Base-by-base conservation (phyloP, 108 stramenopile species). In the Seminavis robusta region DNA sequence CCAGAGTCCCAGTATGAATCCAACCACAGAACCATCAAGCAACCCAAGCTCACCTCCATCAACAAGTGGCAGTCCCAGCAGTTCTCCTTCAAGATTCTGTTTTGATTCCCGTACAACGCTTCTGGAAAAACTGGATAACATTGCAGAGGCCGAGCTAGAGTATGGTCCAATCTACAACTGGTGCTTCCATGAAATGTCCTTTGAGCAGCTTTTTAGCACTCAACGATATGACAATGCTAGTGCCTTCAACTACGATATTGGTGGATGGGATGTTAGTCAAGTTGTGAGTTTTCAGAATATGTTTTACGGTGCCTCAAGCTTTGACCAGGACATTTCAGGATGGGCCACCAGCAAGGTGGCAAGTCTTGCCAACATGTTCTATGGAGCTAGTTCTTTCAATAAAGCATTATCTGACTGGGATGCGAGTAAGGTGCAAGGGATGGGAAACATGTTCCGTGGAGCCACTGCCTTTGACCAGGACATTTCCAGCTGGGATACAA, bases 331-430 rank as follows among this genome's bases (percentile, higher is more conserved):
- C 41, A 61, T 69, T 34, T 33, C 36, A 34, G 25, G 28, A 7
- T 69, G 68, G 68, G 42, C 49, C 33, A 30, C 32, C 5, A 39
- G n/a, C 29, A 26, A 38, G 21, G 68, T 69, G n/a, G n/a, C n/a
- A 32, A 37, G 52, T 24, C 60, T 75, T 20, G 27, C 21, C 13
- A 33, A 56, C 10, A 69, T 73, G 67, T 73, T 80, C 38, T 26
- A 23, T 21, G 54, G 56, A 17, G 39, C 69, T 10, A n/a, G 47
- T 10, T 24, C 23, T 10, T 73, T 80, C 42, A 60, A 73, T 26
- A 26, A 59, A 3, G 63, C 54, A 46, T 38, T 67, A 13, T 72
- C 44, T 24, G 29, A 1, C 13, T 73, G 71, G 64, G 31, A 55
- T 42, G 38, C 49, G 19, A 19, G 24, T 21, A 24, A 19, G 26